Percentiles rank a stretch among this genome's conserved stretches.
These are phyloP conservation scores for Aspergillus hiratsukae DNA, from an alignment of 2,329 filamentous ascomycete genomes.

Conservation along the genomic window DNA sequence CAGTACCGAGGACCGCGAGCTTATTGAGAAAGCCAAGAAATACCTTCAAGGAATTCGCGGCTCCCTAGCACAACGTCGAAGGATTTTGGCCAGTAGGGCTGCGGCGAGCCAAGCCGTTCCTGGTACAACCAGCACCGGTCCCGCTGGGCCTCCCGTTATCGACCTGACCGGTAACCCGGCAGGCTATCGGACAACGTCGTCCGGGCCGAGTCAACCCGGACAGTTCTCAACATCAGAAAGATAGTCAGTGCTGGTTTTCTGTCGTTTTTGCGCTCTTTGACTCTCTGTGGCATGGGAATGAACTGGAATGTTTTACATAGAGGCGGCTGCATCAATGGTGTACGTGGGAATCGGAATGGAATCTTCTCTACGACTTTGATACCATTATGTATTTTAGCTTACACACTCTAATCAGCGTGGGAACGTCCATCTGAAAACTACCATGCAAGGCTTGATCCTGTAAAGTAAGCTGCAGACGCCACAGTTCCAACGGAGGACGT, in stretches of 20 bases:
- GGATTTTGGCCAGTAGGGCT: constrained; percentile 19
- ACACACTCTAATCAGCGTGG: neutral
- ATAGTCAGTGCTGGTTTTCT: neutral
- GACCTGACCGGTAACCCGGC: constrained; percentile 3
- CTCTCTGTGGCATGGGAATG: neutral
- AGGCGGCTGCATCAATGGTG: neutral
- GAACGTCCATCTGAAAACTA: neutral
- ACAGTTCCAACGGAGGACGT: neutral
- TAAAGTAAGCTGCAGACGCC: neutral
- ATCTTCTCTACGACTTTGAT: neutral
- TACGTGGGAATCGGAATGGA: neutral
- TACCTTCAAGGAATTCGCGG: constrained; percentile 57
- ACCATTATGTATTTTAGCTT: neutral
- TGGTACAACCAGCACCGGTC: neutral
- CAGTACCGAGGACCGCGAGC: constrained; percentile 51
- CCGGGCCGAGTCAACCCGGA: neutral
- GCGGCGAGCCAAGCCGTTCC: neutral
- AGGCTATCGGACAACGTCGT: neutral
- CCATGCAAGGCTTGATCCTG: neutral
- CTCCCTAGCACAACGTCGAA: constrained; percentile 51
- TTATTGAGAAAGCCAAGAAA: constrained; percentile 51
- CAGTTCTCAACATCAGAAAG: neutral
- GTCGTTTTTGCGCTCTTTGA: neutral
- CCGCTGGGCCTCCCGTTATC: neutral
- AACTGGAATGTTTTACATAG: neutral